A percentile compares a stretch with the other conserved stretches of the same genome.
Evolutionary conservation across 1,284 basidiomycete genomes (phyloP).

Genomic region (Serendipita sp.): DNA sequence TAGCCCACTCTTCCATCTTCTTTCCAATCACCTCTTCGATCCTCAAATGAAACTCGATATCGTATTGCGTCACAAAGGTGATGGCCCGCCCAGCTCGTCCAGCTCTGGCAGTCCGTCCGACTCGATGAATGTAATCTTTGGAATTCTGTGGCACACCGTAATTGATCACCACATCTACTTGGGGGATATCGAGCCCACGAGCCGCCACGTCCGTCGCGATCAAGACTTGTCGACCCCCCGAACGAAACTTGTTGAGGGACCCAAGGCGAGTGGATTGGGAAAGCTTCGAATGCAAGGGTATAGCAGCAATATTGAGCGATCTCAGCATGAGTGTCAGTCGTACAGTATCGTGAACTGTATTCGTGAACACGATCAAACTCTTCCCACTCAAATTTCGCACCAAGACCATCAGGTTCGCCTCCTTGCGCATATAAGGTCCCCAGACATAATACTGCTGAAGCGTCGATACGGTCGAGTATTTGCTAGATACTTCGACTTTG

Average conservation of each 20-base stretch:
- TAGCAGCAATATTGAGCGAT: slow-evolving; percentile 84
- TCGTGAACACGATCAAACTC: slow-evolving; percentile 91
- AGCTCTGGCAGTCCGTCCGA: slow-evolving; percentile 93
- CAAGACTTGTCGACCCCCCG: slow-evolving; percentile 79
- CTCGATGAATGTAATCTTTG: slow-evolving; percentile 98
- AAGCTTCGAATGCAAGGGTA: slow-evolving; percentile 92
- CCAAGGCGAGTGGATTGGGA: slow-evolving; percentile 88
- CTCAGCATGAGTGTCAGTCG: slow-evolving; percentile 84
- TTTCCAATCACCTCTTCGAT: slow-evolving; percentile 88
- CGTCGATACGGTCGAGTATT: slow-evolving; percentile 94
- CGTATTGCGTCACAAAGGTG: slow-evolving; percentile 95
- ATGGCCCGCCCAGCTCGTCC: slow-evolving; percentile 92
- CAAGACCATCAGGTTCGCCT: slow-evolving; percentile 81
- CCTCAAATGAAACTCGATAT: slow-evolving; percentile 90
- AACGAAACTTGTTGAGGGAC: slow-evolving; percentile 93
- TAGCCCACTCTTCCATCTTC: slow-evolving; percentile 84
- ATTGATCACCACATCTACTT: slow-evolving; percentile 95
- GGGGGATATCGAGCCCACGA: slow-evolving; percentile 90
- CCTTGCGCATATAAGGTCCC: slow-evolving; percentile 86
- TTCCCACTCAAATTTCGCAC: slow-evolving; percentile 83
- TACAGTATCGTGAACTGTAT: slow-evolving; percentile 82
- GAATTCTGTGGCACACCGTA: slow-evolving; percentile 97
- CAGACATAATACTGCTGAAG: slow-evolving; percentile 93
- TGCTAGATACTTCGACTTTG: slow-evolving; percentile 81
- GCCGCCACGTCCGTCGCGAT: slow-evolving; percentile 98